phyloP scores from a whole-genome alignment of 1,139 yeast species.

The Pichia sp. region DNA sequence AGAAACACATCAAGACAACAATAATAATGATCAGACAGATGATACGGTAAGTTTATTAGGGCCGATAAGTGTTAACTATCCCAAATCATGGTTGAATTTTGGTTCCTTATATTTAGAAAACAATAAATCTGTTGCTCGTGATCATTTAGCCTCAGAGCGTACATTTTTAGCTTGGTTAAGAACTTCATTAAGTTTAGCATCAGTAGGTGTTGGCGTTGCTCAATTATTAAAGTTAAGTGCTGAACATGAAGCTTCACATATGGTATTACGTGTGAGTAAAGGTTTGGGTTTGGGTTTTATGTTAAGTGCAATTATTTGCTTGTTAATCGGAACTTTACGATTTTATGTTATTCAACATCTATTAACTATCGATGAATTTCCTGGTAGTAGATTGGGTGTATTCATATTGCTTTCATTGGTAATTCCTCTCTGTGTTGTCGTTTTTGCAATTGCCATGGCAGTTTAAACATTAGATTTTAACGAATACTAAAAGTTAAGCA shows the following conservation, averaged over 20 bases:
- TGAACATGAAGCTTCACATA: neutral
- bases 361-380: constrained; percentile 42
- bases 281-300: constrained; percentile 18
- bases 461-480: neutral
- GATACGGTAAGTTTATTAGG: constrained; percentile 8
- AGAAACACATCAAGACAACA: neutral
- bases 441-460: constrained; percentile 10
- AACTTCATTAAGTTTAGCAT: constrained; percentile 44
- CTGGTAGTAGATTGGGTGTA: constrained; percentile 30
- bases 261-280: constrained; percentile 12
- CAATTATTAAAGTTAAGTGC: constrained; percentile 41
- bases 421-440: constrained; percentile 2
- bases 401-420: constrained; percentile 4
- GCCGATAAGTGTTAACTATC: constrained; percentile 16
- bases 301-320: constrained; percentile 9
- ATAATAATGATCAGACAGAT: neutral
- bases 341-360: constrained; percentile 31
- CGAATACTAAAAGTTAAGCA: too few species aligned
- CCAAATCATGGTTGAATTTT: constrained; percentile 19
- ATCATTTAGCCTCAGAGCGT: constrained; percentile 36
- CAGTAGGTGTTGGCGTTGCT: constrained; percentile 51
- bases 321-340: constrained; percentile 15
- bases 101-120: constrained; percentile 38
- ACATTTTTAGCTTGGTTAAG: constrained; percentile 34
- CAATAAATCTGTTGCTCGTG: constrained; percentile 44